Percentiles rank a stretch among this genome's conserved stretches.
These are phyloP conservation scores for Saccharomycopsis oosterbeekiorum DNA, from an alignment of 805 yeast genomes.

Conservation along the genomic window DNA sequence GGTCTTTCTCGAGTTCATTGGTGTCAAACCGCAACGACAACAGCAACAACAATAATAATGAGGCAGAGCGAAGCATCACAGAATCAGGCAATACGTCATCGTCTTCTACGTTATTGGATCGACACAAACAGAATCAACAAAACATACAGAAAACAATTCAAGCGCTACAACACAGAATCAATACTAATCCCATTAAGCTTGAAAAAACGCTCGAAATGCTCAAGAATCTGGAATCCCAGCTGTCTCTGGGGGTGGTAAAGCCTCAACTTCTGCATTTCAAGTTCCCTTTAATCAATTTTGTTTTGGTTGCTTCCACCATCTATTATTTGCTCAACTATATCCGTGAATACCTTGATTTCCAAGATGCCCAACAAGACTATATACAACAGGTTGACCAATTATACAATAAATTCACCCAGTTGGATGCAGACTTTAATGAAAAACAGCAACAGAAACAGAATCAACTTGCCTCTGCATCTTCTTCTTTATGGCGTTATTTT, in stretches of 20 bases:
- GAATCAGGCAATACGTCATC: background rate
- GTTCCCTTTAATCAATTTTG: conserved; percentile 26
- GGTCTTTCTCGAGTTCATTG: too few species aligned
- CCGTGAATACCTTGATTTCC: conserved; percentile 27
- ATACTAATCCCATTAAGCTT: background rate
- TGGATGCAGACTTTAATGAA: background rate
- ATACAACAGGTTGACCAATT: conserved; percentile 19
- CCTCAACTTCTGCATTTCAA: conserved; percentile 26
- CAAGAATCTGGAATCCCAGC: background rate
- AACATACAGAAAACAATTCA: background rate
- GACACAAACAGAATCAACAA: background rate
- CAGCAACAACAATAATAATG: background rate
- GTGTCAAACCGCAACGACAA: too few species aligned
- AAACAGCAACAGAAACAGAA: background rate
- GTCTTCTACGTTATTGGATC: background rate
- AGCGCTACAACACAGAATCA: conserved; percentile 5
- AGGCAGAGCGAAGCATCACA: background rate
- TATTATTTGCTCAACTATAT: conserved; percentile 26
- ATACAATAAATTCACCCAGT: background rate
- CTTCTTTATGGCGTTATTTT: background rate
- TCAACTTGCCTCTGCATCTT: background rate
- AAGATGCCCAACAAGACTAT: conserved; percentile 22
- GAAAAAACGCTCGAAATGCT: conserved; percentile 6
- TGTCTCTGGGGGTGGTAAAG: conserved; percentile 4
- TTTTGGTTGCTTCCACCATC: conserved; percentile 26